A percentile compares a stretch with the other conserved stretches of the same genome.
These are phyloP conservation scores for Saturnispora galanensis DNA, from an alignment of 805 yeast genomes.

Conservation along the genomic window DNA sequence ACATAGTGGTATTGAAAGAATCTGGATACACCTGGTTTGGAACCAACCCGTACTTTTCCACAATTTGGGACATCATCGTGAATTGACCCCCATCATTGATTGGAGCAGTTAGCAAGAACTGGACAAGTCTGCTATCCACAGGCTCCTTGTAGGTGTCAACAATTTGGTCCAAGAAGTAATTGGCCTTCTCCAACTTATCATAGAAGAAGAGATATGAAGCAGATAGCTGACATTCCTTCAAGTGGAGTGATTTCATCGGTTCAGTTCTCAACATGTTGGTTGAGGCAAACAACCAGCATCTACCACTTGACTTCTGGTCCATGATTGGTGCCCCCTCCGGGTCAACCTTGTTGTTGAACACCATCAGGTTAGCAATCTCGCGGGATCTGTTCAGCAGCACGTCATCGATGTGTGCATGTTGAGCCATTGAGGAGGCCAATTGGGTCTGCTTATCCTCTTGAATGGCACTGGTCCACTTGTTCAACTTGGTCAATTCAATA, in stretches of 20 bases:
- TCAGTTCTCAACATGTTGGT: conserved; percentile 61
- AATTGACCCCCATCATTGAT: conserved; percentile 83
- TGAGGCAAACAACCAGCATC: conserved; percentile 88
- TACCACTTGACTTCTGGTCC: conserved; percentile 66
- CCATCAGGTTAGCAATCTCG: conserved; percentile 25
- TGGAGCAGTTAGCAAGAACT: conserved; percentile 55
- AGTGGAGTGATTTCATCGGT: conserved; percentile 50
- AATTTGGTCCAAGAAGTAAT: conserved; percentile 69
- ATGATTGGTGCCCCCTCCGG: conserved; percentile 56
- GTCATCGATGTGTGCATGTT: conserved; percentile 30
- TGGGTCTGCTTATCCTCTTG: conserved; percentile 21
- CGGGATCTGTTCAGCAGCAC: conserved; percentile 30
- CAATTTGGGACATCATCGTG: conserved; percentile 69
- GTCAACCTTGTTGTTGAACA: conserved; percentile 34
- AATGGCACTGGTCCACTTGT: conserved; percentile 22
- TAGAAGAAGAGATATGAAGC: conserved; percentile 75
- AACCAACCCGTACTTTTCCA: conserved; percentile 72
- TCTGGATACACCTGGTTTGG: conserved; percentile 72
- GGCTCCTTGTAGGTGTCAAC: conserved; percentile 57
- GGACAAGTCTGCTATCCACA: conserved; percentile 62
- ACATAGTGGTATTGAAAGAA: conserved; percentile 41
- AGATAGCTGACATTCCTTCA: conserved; percentile 63
- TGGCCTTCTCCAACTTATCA: conserved; percentile 79
- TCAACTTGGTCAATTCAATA: conserved; percentile 10
- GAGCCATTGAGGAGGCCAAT: conserved; percentile 25